phyloP scores from a whole-genome alignment of 805 yeast species.

The Saturnispora halmiae region DNA sequence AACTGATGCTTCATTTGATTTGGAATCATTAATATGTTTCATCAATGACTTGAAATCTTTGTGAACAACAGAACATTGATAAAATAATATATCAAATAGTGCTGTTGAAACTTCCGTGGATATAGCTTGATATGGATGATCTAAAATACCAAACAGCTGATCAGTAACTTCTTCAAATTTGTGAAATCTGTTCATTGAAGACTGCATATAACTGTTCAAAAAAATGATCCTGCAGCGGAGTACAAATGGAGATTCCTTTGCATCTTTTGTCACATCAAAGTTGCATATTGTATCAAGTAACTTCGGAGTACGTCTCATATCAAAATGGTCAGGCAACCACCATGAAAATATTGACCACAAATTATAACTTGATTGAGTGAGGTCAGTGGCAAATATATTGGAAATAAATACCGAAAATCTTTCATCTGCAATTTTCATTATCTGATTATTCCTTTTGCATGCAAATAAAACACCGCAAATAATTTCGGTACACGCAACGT shows the following conservation, averaged over 20 bases:
- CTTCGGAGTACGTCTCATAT: constrained; percentile 55
- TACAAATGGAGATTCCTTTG: constrained; percentile 49
- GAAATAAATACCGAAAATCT: constrained; percentile 38
- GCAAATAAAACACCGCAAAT: constrained; percentile 53
- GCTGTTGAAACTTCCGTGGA: constrained; percentile 58
- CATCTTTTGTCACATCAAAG: constrained; percentile 38
- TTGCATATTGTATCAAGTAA: constrained; percentile 37
- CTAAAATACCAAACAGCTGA: constrained; percentile 39
- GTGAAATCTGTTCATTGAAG: constrained; percentile 34
- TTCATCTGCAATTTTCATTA: constrained; percentile 33
- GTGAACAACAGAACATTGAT: constrained; percentile 22
- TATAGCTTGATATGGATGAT: constrained; percentile 67
- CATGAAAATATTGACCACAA: constrained; percentile 72
- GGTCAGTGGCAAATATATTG: constrained; percentile 41
- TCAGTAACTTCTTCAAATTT: constrained; percentile 36
- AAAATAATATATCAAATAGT: constrained; percentile 32
- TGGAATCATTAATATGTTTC: constrained; percentile 21
- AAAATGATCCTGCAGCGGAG: constrained; percentile 55
- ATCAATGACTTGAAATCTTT: constrained; percentile 29
- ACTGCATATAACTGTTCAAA: constrained; percentile 34
- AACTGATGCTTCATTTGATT: constrained; percentile 19
- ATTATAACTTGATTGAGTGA: constrained; percentile 63
- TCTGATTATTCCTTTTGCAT: constrained; percentile 30
- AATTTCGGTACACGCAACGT: constrained; percentile 66
- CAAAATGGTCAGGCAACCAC: constrained; percentile 63